Evolutionary conservation across 768 basidiomycete species (phyloP).

Genomic region (Mycena maculata): DNA sequence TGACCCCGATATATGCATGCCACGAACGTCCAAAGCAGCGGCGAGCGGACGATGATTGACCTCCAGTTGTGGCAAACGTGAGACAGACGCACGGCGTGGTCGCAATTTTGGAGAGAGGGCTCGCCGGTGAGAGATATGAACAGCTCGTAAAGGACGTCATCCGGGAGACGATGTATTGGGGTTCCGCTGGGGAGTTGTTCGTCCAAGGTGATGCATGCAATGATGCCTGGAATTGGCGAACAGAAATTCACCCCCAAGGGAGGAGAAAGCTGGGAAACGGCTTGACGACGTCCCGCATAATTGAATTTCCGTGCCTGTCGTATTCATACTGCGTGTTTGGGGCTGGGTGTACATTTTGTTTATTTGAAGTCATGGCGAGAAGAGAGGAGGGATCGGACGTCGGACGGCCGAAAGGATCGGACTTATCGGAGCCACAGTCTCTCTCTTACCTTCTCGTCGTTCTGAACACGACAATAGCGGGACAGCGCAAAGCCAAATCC

Average conservation of each 20-base stretch:
- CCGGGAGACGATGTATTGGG: slow-evolving; percentile 5
- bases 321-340: slow-evolving; percentile 2
- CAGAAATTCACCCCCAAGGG: too few relatives aligned
- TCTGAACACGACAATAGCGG: too few relatives aligned
- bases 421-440: too few relatives aligned
- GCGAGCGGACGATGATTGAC: slow-evolving; percentile 12
- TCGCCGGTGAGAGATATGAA: slow-evolving; percentile 22
- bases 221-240: too few relatives aligned
- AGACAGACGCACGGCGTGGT: slow-evolving; percentile 11
- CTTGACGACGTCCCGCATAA: slow-evolving; percentile 13
- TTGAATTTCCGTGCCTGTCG: slow-evolving; percentile 1
- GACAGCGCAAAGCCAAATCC: too few relatives aligned
- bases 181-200: too few relatives aligned
- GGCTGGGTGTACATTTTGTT: too few relatives aligned
- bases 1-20: slow-evolving; percentile 3
- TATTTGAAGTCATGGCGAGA: too few relatives aligned
- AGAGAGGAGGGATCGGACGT: too few relatives aligned
- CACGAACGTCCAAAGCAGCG: slow-evolving; percentile 21
- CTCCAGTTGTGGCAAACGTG: slow-evolving; percentile 25
- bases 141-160: slow-evolving; percentile 23
- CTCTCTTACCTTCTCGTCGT: too few relatives aligned
- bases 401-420: too few relatives aligned
- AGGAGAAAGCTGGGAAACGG: background rate
- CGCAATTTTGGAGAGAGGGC: slow-evolving; percentile 6
- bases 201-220: too few relatives aligned